Conservation (phyloP, 2,329 filamentous ascomycete species). For the Calonectria pseudoreteaudii region DNA sequence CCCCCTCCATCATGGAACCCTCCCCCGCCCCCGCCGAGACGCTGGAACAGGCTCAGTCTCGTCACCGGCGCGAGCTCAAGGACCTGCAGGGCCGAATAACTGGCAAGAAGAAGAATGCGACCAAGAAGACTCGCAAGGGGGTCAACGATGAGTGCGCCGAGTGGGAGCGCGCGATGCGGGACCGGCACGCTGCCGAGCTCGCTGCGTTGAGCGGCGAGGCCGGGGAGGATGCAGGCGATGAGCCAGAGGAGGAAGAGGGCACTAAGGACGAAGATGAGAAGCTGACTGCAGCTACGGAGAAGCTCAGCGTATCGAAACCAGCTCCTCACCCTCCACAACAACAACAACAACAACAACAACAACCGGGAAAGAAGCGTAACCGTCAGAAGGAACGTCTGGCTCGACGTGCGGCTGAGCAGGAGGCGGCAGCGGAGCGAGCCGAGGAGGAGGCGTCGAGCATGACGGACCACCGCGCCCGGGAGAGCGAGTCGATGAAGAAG, state of each 20-base stretch:
- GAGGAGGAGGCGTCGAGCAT: slow-evolving; percentile 80
- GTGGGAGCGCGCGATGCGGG: slow-evolving; percentile 74
- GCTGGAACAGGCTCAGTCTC: slow-evolving; percentile 81
- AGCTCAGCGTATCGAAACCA: slow-evolving; percentile 35
- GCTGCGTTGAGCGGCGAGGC: slow-evolving; percentile 52
- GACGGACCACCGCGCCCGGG: slow-evolving; percentile 77
- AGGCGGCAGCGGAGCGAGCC: slow-evolving; percentile 75
- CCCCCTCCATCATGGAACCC: not conserved
- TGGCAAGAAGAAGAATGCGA: slow-evolving; percentile 96
- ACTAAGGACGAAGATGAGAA: slow-evolving; percentile 30
- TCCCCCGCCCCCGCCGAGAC: slow-evolving; percentile 51
- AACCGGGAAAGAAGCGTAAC: slow-evolving; percentile 78
- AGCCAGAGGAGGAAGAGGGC: slow-evolving; percentile 33
- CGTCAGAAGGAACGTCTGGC: slow-evolving; percentile 92
- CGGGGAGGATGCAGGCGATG: slow-evolving; percentile 28
- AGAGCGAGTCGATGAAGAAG: slow-evolving; percentile 76
- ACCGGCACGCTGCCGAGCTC: slow-evolving; percentile 74
- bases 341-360: slow-evolving; percentile 34
- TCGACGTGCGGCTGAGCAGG: slow-evolving; percentile 86
- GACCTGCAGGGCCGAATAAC: slow-evolving; percentile 89
- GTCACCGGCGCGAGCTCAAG: slow-evolving; percentile 88
- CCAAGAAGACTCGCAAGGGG: slow-evolving; percentile 84
- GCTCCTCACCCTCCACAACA: not conserved
- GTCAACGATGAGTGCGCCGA: slow-evolving; percentile 81
- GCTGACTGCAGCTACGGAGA: slow-evolving; percentile 35